phyloP scores from a whole-genome alignment of 2,329 filamentous ascomycete genomes.

The Pestalotiopsis sp. region DNA sequence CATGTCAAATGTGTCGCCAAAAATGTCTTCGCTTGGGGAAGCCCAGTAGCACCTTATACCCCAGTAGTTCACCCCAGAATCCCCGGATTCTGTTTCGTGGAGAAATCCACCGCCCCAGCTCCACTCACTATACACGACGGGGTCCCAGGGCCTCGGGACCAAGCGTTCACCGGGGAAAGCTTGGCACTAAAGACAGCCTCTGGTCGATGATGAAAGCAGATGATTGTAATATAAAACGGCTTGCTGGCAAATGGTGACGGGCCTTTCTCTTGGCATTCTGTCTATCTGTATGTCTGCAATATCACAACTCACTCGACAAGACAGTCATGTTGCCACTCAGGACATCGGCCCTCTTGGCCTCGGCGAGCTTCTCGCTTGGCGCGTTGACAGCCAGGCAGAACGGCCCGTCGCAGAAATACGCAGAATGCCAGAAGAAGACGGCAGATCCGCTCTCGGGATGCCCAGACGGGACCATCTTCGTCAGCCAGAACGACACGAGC shows the following conservation, averaged over 20 bases:
- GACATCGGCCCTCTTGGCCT: not conserved
- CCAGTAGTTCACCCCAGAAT: not conserved
- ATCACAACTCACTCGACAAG: not conserved
- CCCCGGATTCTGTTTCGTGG: conserved; percentile 9
- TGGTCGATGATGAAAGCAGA: not conserved
- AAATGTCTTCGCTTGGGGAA: not conserved
- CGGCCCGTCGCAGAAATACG: conserved; percentile 9
- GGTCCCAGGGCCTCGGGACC: not conserved
- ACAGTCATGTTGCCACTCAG: not conserved
- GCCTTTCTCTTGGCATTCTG: not conserved
- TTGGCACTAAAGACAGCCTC: not conserved
- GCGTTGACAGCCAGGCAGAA: not conserved
- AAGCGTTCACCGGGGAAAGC: conserved; percentile 1
- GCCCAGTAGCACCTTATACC: not conserved
- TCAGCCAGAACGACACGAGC: conserved; percentile 35
- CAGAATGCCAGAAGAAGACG: conserved; percentile 35
- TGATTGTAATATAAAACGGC: not conserved
- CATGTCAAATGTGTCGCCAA: not conserved
- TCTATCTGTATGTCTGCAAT: no score
- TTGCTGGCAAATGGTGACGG: not conserved
- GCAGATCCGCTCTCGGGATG: conserved; percentile 39
- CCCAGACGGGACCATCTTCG: conserved; percentile 42
- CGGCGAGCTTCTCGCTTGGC: not conserved
- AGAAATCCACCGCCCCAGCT: conserved; percentile 3
- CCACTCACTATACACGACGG: conserved; percentile 11